Base-by-base conservation (phyloP, 1,284 basidiomycete genomes). In the Tremellales sp. region DNA sequence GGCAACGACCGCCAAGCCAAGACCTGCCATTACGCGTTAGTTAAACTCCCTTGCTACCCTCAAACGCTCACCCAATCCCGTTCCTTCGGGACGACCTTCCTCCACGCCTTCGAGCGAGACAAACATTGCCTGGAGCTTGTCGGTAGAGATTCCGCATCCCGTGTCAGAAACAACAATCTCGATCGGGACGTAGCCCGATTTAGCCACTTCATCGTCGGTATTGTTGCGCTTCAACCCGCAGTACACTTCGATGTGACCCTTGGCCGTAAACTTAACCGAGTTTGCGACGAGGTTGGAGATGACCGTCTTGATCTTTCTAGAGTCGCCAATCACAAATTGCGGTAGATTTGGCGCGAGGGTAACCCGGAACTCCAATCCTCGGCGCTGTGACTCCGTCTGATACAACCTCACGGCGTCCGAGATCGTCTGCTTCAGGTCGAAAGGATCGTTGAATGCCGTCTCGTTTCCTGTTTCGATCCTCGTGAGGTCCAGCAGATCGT, bases 71-170 rank as follows among this genome's bases (percentile, higher is more conserved):
- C n/a, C 37, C 24, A 39, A 39, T 14, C 37, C 37, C 24, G 37
- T 18, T 14, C 38, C 29, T 49, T 47, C n/a, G 76, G 60, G 34
- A 76, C 74, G 10, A 70, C 61, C 68, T 4, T 80, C 80, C 54
- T 87, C 86, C 3, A 88, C 85, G 57, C 88, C 84, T 70, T 91
- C 88, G 51, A 93, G 86, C 51, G 89, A 86, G 43, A 87, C 76
- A 73, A 92, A 92, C 51, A 92, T 87, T 48, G 80, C 81, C 65
- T 87, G 85, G 21, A 92, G 77, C 68, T 86, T 86, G 33, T 78
- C 78, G 5, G 76, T 74, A 1, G 82, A 68, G 41, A 93, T 92
- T 4, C 89, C 89, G 56, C 80, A 81, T 0, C 87, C 87, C 2
- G 85, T 85, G 60, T 90, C 87, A 8, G 78, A 75, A n/a, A 90